Percentiles rank a stretch among this genome's conserved stretches.
These are phyloP conservation scores for Lactifluus hygrophoroides DNA, from an alignment of 768 basidiomycete species.

Conservation along the genomic window DNA sequence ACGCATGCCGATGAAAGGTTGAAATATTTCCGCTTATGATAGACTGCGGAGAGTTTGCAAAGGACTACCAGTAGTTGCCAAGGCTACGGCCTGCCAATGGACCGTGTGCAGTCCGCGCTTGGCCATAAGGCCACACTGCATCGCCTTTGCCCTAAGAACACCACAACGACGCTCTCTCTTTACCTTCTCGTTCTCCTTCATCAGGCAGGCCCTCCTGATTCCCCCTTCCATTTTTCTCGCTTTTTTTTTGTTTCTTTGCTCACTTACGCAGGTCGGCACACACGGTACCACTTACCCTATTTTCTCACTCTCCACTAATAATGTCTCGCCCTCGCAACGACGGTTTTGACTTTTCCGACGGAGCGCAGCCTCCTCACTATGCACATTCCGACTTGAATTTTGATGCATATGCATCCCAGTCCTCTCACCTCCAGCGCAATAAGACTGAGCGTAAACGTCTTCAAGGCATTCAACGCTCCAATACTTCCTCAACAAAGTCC, in stretches of 20 bases:
- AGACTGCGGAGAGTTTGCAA: too few relatives aligned
- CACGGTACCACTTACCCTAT: not conserved
- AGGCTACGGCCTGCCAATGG: too few relatives aligned
- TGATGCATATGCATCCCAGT: constrained; percentile 22
- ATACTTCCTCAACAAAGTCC: constrained; percentile 29
- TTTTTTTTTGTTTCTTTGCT: not conserved
- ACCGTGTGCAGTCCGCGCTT: too few relatives aligned
- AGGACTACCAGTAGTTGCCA: too few relatives aligned
- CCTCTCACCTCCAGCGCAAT: constrained; percentile 66
- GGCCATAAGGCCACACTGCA: too few relatives aligned
- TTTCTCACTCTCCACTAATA: not conserved
- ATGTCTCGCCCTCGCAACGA: not conserved
- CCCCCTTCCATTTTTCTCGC: too few relatives aligned
- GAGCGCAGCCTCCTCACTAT: constrained; percentile 12
- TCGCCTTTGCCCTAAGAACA: too few relatives aligned
- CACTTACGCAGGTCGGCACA: constrained; percentile 1
- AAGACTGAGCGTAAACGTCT: constrained; percentile 75
- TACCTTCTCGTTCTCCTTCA: not conserved
- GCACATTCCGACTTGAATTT: constrained; percentile 9
- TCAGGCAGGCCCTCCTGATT: constrained; percentile 10
- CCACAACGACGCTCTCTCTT: too few relatives aligned
- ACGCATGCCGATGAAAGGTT: too few relatives aligned
- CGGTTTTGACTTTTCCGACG: constrained; percentile 19
- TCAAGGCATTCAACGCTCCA: constrained; percentile 72
- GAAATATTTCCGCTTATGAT: too few relatives aligned